A percentile compares a stretch with the other conserved stretches of the same genome.
Evolutionary conservation across 164 flowering plant species (phyloP).

Genomic region (Buxus sempervirens): DNA sequence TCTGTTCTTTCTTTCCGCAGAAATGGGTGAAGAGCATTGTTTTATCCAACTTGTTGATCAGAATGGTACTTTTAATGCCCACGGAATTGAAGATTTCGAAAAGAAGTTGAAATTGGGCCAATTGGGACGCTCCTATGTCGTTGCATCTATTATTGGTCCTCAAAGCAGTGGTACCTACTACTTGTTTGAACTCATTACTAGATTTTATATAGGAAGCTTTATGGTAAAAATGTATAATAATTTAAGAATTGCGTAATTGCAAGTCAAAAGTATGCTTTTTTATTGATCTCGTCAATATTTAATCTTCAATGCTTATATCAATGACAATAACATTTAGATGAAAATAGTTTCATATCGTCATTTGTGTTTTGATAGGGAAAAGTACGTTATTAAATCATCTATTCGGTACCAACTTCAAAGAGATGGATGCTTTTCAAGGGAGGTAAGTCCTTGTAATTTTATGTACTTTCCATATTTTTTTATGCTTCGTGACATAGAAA

Average conservation of each 20-base stretch:
- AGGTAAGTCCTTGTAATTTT: conserved; percentile 31
- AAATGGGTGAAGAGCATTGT: conserved; percentile 23
- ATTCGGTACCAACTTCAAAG: conserved; percentile 49
- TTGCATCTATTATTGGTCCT: conserved; percentile 41
- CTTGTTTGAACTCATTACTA: no score
- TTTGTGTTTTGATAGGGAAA: conserved; percentile 35
- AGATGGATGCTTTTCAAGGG: conserved; percentile 59
- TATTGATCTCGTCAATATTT: no score
- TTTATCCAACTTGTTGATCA: conserved; percentile 50
- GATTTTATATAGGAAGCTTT: background rate
- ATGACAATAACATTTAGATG: no score
- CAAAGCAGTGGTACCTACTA: conserved; percentile 21
- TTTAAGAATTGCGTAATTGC: no score
- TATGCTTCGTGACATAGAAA: background rate
- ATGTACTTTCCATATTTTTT: background rate
- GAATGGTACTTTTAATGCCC: conserved; percentile 41
- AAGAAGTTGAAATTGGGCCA: conserved; percentile 42
- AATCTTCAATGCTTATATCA: no score
- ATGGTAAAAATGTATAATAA: background rate
- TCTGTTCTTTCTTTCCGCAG: conserved; percentile 16
- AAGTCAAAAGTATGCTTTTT: background rate
- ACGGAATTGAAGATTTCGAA: conserved; percentile 40
- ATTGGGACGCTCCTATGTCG: conserved; percentile 57
- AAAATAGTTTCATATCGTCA: background rate
- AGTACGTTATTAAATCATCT: conserved; percentile 51